Evolutionary conservation across 2,329 filamentous ascomycete species (phyloP).

Genomic region (Pestalotiopsis sp.): DNA sequence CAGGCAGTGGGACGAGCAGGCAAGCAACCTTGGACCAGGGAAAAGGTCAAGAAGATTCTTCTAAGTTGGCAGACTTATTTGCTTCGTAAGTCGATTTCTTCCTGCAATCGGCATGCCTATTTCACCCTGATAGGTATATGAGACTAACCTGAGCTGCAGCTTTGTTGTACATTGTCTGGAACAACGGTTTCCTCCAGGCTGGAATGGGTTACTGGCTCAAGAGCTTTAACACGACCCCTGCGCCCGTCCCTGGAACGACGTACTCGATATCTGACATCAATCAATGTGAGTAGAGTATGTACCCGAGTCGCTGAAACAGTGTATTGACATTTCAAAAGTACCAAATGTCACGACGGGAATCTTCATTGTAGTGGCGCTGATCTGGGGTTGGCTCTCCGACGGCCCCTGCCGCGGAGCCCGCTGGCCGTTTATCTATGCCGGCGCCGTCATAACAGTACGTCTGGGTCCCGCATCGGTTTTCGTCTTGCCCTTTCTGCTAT

Average conservation of each 20-base stretch:
- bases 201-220: conserved; percentile 13
- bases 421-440: conserved; percentile 4
- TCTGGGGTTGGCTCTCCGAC: conserved; percentile 11
- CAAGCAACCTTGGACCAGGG: conserved; percentile 2
- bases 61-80: neutral
- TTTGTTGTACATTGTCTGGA: conserved; percentile 7
- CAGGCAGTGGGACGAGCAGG: conserved; percentile 2
- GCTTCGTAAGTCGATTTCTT: neutral
- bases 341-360: neutral
- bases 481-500: too few relatives aligned
- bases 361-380: neutral
- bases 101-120: neutral
- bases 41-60: neutral
- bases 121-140: neutral
- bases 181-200: neutral
- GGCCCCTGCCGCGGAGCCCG: neutral
- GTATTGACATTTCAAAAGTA: neutral
- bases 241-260: neutral
- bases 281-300: neutral
- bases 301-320: neutral
- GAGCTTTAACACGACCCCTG: conserved; percentile 3
- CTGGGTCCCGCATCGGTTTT: neutral
- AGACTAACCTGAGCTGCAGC: neutral
- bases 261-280: conserved; percentile 3
- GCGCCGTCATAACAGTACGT: conserved; percentile 3